Conservation (phyloP, 2,329 filamentous ascomycete species). For the Trichoderma sp. region DNA sequence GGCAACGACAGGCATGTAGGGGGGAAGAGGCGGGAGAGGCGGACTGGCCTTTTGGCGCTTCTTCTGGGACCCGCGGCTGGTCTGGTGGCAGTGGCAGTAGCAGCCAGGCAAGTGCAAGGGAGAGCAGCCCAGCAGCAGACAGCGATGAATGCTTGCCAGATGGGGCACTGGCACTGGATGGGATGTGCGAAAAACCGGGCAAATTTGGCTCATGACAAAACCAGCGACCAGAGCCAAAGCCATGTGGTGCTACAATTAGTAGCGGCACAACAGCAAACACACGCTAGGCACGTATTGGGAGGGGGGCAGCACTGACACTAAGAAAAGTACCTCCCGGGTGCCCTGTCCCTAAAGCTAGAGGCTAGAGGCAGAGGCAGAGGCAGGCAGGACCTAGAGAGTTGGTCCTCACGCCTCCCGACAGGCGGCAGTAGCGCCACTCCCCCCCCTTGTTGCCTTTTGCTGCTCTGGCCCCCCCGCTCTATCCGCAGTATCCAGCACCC, state of each 20-base stretch:
- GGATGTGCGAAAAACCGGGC: constrained; percentile 3
- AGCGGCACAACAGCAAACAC: not conserved
- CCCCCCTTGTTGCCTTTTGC: not conserved
- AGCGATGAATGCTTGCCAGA: constrained; percentile 15
- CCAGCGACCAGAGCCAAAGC: not conserved
- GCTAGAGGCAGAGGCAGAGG: not conserved
- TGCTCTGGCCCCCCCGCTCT: constrained; percentile 1
- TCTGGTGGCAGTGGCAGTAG: not conserved
- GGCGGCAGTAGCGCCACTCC: constrained; percentile 9
- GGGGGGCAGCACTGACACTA: constrained; percentile 9
- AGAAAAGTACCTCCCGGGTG: constrained; percentile 14
- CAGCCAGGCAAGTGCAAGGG: not conserved
- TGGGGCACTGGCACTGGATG: constrained; percentile 4
- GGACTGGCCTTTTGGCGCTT: not conserved
- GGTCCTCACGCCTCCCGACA: constrained; percentile 8
- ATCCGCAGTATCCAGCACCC: not conserved
- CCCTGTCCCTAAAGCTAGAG: not conserved
- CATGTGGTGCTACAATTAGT: constrained; percentile 15
- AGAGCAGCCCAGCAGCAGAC: not conserved
- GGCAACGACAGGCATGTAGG: not conserved
- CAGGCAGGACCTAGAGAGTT: not conserved
- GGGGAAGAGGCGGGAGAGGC: not conserved
- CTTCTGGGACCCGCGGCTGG: not conserved
- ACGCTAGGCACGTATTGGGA: not conserved
- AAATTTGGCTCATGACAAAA: constrained; percentile 15